A percentile compares a stretch with the other conserved stretches of the same genome.
Conservation (phyloP, 2,329 filamentous ascomycete genomes). For the Capronia americana region DNA sequence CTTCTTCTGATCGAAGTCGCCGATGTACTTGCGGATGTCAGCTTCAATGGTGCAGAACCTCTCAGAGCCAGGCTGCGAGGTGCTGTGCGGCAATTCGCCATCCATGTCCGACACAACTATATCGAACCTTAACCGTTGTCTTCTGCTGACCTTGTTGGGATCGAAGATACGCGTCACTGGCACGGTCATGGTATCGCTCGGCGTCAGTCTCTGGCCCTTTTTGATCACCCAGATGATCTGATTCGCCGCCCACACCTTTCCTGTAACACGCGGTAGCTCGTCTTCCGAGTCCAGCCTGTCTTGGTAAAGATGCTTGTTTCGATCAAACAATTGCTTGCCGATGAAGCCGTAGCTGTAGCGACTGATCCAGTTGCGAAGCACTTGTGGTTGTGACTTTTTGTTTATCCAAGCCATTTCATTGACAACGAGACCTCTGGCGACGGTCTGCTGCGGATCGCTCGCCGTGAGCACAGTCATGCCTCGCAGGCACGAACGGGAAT, state of each 20-base stretch:
- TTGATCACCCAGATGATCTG: neutral
- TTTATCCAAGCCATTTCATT: neutral
- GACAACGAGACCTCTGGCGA: neutral
- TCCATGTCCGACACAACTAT: neutral
- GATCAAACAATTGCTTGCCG: neutral
- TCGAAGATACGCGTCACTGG: neutral
- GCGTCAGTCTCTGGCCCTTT: neutral
- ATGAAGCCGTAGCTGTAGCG: neutral
- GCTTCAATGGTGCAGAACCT: neutral
- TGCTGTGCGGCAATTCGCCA: neutral
- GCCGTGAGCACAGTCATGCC: neutral
- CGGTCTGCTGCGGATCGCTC: neutral
- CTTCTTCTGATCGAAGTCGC: neutral
- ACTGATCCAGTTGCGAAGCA: neutral
- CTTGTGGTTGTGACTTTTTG: neutral
- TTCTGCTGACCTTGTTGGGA: too few species aligned
- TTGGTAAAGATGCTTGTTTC: neutral
- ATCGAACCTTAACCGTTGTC: too few species aligned
- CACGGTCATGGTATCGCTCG: neutral
- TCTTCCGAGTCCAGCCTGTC: neutral
- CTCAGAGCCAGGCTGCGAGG: neutral
- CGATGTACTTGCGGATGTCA: neutral
- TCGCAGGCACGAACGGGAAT: neutral
- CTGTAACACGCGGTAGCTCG: neutral
- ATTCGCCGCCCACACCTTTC: neutral